Conservation (phyloP, 768 basidiomycete species). For the Dentipellis sp. region DNA sequence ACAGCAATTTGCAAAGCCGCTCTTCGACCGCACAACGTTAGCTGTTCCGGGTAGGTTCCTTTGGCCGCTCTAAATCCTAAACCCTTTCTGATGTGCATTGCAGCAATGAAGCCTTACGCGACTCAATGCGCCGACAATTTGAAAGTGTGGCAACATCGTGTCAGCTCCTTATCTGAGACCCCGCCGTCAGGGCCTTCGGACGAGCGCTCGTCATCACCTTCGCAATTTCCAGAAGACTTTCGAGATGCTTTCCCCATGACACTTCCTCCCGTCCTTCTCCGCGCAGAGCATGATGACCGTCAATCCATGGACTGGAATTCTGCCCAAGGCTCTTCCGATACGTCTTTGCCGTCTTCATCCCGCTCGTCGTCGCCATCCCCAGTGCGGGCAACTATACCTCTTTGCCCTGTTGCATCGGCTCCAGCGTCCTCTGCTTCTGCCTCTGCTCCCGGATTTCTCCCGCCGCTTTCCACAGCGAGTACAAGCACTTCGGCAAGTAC, state of each 20-base stretch:
- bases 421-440: not conserved
- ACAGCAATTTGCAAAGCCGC: conserved; percentile 68
- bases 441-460: not conserved
- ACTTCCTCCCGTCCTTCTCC: conserved; percentile 33
- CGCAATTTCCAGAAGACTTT: conserved; percentile 32
- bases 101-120: conserved; percentile 63
- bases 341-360: conserved; percentile 11
- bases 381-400: not conserved
- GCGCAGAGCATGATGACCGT: conserved; percentile 18
- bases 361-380: conserved; percentile 13
- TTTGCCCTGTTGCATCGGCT: not conserved
- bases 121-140: conserved; percentile 65
- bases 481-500: conserved; percentile 12
- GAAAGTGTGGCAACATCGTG: conserved; percentile 52
- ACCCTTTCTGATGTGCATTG: not conserved
- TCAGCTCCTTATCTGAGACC: conserved; percentile 28
- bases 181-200: conserved; percentile 7
- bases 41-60: conserved; percentile 62
- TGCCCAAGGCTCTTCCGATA: conserved; percentile 8
- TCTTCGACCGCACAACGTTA: conserved; percentile 65
- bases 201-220: conserved; percentile 18
- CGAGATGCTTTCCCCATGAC: conserved; percentile 49
- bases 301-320: conserved; percentile 13
- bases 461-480: conserved; percentile 11
- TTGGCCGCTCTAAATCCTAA: not conserved